phyloP scores from a whole-genome alignment of 805 yeast species.

The Hanseniaspora lindneri region DNA sequence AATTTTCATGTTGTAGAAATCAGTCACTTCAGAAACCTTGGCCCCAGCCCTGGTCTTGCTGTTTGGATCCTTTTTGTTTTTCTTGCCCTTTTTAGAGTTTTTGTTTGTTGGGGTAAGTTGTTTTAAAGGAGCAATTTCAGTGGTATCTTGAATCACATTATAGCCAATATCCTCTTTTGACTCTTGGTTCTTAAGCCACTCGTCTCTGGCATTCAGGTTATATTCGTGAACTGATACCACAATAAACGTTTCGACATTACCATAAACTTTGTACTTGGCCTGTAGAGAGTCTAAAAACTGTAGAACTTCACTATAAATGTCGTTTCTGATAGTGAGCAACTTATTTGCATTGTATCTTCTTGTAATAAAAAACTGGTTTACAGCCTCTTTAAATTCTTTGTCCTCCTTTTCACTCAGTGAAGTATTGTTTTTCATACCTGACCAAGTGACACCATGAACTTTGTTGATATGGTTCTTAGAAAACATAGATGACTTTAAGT shows the following conservation, averaged over 20 bases:
- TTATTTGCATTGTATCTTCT: slow-evolving; percentile 3
- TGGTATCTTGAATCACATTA: too few relatives aligned
- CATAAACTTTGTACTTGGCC: slow-evolving; percentile 6
- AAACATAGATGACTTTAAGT: neutral
- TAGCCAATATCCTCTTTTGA: neutral
- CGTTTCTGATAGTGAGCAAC: neutral
- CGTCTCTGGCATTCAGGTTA: neutral
- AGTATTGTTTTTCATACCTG: neutral
- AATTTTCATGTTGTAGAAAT: slow-evolving; percentile 8
- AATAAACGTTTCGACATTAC: neutral
- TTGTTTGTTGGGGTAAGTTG: too few relatives aligned
- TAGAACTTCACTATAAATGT: neutral
- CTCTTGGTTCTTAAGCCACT: neutral
- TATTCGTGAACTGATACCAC: slow-evolving; percentile 3
- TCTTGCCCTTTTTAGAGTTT: neutral
- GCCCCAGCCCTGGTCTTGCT: too few relatives aligned
- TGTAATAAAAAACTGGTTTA: neutral
- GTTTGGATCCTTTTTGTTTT: neutral
- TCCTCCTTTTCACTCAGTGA: neutral
- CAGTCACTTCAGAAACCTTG: too few relatives aligned
- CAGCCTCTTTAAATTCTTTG: neutral
- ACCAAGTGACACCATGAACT: neutral
- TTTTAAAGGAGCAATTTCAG: too few relatives aligned
- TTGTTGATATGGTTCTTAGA: neutral
- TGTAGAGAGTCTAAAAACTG: neutral